phyloP scores from a whole-genome alignment of 23 red algal genomes.

The Chondrus crispus region DNA sequence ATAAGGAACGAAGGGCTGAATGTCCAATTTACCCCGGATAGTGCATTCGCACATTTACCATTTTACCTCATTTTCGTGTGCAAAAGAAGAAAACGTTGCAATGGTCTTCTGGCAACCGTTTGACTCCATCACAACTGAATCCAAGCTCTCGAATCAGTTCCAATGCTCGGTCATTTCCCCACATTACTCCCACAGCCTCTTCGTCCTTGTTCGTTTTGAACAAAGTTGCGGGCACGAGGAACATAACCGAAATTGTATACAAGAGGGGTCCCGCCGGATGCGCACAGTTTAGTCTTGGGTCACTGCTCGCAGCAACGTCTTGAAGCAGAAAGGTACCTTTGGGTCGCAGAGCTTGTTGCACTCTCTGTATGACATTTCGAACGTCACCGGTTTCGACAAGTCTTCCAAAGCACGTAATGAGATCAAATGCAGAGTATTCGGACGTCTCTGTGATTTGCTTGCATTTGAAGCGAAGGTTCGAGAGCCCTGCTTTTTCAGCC shows the following conservation, averaged over 20 bases:
- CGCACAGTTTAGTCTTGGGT: constrained; percentile 18
- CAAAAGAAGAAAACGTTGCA: constrained; percentile 66
- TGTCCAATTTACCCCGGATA: no score
- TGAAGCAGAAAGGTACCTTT: constrained; percentile 54
- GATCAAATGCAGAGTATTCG: constrained; percentile 47
- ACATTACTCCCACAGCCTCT: constrained; percentile 55
- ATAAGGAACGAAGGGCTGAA: no score
- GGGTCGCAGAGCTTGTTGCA: constrained; percentile 33
- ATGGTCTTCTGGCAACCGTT: constrained; percentile 41
- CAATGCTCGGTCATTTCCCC: constrained; percentile 53
- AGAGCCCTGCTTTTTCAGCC: constrained; percentile 33
- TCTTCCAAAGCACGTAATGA: constrained; percentile 62
- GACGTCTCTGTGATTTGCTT: constrained; percentile 29
- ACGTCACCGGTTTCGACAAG: constrained; percentile 54
- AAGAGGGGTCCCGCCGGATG: constrained; percentile 55
- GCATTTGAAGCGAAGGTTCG: constrained; percentile 48
- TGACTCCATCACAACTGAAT: constrained; percentile 33
- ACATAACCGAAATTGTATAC: constrained; percentile 61
- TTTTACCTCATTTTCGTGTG: constrained; percentile 20
- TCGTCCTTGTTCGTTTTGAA: constrained; percentile 37
- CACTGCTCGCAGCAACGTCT: constrained; percentile 42
- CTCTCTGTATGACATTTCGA: constrained; percentile 21
- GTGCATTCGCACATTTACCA: no score
- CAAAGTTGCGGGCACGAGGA: constrained; percentile 36
- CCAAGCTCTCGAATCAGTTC: constrained; percentile 41